Base-by-base conservation (phyloP, 441 rosid genomes). In the Gossypium lobatum region DNA sequence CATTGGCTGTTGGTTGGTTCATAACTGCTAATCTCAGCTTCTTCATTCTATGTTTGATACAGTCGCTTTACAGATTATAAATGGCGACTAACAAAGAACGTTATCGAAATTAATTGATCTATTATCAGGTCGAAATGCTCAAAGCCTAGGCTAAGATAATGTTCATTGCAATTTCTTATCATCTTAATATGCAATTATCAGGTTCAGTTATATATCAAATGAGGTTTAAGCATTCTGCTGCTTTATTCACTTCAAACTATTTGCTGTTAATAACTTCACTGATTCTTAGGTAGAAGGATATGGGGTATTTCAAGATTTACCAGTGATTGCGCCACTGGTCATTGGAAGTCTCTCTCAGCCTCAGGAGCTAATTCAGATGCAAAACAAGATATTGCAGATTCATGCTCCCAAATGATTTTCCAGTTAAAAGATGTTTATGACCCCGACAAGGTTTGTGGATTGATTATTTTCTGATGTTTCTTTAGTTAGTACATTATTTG, bases 341-440 rank as follows among this genome's bases (percentile, higher is more conserved):
- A 83, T 31, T 76, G 84, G 71, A 79, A 75, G 71, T 85, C 83
- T 78, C 80, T 86, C 42, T 75, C 92, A 59, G 89, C 85, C 42
- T 75, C 92, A 55, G 89, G 85, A 79, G 81, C 83, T 8, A 77
- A 77, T 77, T 78, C 76, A 3, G 92, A 89, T 83, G 62, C 76
- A 76, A 86, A 87, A 78, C 92, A 86, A 72, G 89, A 86, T 79
- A 85, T 89, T 69, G 79, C 81, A 54, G 91, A 82, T 53, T 84
- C 87, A 11, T 89, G 89, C 84, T 85, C 89, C 65, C 88, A 84
- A 64, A 83, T 89, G 89, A 86, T 89, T 85, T 82, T 78, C 17
- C 85, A 88, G 75, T 85, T 89, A 58, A 85, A 84, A 18, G 79
- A 85, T 73, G 83, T 89, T 79, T 89, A 86, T 79, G 94, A 89